Percentiles rank a stretch among this genome's conserved stretches.
These are phyloP conservation scores for Dalechampia spathulata DNA, from an alignment of 441 rosid genomes.

Conservation along the genomic window DNA sequence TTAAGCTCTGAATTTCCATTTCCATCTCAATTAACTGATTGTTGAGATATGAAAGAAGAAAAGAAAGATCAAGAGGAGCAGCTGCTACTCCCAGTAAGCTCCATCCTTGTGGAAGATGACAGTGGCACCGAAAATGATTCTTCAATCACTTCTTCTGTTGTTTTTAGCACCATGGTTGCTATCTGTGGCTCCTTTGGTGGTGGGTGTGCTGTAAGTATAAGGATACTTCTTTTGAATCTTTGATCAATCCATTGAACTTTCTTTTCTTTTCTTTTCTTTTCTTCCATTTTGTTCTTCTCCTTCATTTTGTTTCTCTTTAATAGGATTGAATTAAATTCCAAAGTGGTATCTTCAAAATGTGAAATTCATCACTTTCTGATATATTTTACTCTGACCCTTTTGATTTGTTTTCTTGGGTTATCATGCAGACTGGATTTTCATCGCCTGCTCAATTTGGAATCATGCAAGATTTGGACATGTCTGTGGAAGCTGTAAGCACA, in stretches of 20 bases:
- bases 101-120: neutral
- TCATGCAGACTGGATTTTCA: conserved; percentile 35
- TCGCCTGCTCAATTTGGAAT: conserved; percentile 43
- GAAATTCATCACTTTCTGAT: neutral
- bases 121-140: neutral
- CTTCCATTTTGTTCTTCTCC: no score
- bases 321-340: neutral
- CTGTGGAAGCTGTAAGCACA: conserved; percentile 29
- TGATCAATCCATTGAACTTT: neutral
- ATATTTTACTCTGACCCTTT: neutral
- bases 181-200: conserved; percentile 35
- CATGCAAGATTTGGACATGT: conserved; percentile 36
- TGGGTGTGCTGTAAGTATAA: conserved; percentile 38
- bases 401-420: neutral
- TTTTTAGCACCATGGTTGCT: conserved; percentile 18
- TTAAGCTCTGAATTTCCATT: no score
- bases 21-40: no score
- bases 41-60: no score
- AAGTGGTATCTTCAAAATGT: neutral
- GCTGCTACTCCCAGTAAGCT: neutral
- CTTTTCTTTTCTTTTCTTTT: neutral
- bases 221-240: neutral
- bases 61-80: no score
- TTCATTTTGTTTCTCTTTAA: neutral
- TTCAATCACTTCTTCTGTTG: conserved; percentile 9